Conservation (phyloP, 2,329 filamentous ascomycete species). For the Cercospora nicotianae region DNA sequence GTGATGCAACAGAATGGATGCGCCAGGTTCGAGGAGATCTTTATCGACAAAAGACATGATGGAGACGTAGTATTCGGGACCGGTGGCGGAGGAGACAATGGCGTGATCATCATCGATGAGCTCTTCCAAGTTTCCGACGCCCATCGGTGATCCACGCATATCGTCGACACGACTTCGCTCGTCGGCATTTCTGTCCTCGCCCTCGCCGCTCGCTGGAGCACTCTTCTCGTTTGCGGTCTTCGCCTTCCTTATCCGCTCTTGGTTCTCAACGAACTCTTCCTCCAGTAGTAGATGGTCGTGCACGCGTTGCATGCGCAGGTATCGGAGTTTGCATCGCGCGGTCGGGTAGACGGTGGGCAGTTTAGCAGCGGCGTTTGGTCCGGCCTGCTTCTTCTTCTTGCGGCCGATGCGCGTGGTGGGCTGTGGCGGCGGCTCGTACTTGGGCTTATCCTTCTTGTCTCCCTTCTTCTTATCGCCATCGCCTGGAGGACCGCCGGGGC, state of each 20-base stretch:
- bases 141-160: slow-evolving; percentile 98
- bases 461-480: slow-evolving; percentile 86
- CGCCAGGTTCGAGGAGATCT: slow-evolving; percentile 91
- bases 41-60: slow-evolving; percentile 99
- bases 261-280: slow-evolving; percentile 98
- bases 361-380: slow-evolving; percentile 91
- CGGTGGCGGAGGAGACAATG: slow-evolving; percentile 95
- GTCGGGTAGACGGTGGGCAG: slow-evolving; percentile 92
- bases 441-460: slow-evolving; percentile 92
- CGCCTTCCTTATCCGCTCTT: slow-evolving; percentile 90
- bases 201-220: slow-evolving; percentile 59
- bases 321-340: slow-evolving; percentile 93
- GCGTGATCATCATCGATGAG: slow-evolving; percentile 99
- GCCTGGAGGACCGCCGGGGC: slow-evolving; percentile 56
- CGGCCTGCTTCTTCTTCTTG: slow-evolving; percentile 96
- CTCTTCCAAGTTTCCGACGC: slow-evolving; percentile 94
- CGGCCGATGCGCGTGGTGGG: slow-evolving; percentile 95
- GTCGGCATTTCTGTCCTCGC: slow-evolving; percentile 89
- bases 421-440: slow-evolving; percentile 97
- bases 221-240: slow-evolving; percentile 75
- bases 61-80: slow-evolving; percentile 97
- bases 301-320: slow-evolving; percentile 96
- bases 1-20: slow-evolving; percentile 92
- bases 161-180: slow-evolving; percentile 94
- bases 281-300: slow-evolving; percentile 96